Base-by-base conservation (phyloP, 352 stramenopile genomes). In the Phytophthora uliginosa region DNA sequence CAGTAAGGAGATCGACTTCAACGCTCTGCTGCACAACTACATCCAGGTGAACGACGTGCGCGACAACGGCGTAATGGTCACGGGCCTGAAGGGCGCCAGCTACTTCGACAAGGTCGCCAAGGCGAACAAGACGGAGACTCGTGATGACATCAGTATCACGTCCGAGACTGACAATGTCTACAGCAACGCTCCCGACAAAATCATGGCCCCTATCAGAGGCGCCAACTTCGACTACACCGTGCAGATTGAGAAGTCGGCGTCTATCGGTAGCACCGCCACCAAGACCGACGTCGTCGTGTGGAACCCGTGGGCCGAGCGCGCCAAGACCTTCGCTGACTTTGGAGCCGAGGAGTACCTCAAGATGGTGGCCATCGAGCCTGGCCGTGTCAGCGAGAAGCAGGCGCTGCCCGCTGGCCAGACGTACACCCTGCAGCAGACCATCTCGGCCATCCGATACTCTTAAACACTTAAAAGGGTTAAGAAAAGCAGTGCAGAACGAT, bases 341-440 rank as follows among this genome's bases (percentile, higher is more conserved):
- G 47, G 47, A 3, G 7, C n/a, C 20, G 47, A 54, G n/a, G 47
- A 54, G n/a, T 54, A 54, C 22, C 22, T 28, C n/a, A 54, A 26
- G 47, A 54, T 54, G 47, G 10, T 54, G 3, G n/a, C n/a, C 10
- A 28, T 54, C n/a, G 47, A 54, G 22, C 47, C 47, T 18, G 47
- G 47, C 3, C n/a, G 47, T 54, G 47, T 54, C n/a, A 54, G 47
- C n/a, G 47, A 54, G 47, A 54, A 54, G 47, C 47, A 54, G 47
- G 10, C 15, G 18, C 47, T 54, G 4, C 47, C 47, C 10, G 47
- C 47, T 54, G 47, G 47, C 22, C n/a, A 54, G 47, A 50, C 47
- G 47, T 54, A 31, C 47, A 54, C n/a, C 5, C 20, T 54, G n/a
- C 47, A 54, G n/a, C 47, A 54, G 18, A 50, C 15, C 9, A n/a